These are phyloP conservation scores for Immersiella caudata DNA, from an alignment of 495 filamentous ascomycete genomes.

Conservation along the genomic window DNA sequence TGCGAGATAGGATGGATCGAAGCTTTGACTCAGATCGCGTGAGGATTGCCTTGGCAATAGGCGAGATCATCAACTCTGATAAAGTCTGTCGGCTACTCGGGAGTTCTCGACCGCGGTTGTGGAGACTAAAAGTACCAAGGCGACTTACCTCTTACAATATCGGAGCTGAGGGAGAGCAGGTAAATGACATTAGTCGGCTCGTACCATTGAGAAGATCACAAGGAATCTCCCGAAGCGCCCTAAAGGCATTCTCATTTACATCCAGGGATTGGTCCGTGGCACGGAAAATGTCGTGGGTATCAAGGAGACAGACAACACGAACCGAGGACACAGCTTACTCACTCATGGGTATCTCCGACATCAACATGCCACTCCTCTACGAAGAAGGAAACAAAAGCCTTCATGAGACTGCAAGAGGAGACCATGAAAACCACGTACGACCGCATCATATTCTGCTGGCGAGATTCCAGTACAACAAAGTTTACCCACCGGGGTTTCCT, in stretches of 20 bases:
- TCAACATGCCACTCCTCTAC: conserved; percentile 27
- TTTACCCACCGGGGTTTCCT: background rate
- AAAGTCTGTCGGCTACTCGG: too few species aligned
- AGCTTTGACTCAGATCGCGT: too few species aligned
- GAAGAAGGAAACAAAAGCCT: conserved; percentile 22
- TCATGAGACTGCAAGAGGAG: conserved; percentile 26
- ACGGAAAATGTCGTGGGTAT: conserved; percentile 22
- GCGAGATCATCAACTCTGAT: too few species aligned
- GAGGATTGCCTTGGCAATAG: too few species aligned
- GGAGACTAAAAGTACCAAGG: too few species aligned
- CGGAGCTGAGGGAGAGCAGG: too few species aligned
- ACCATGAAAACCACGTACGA: conserved; percentile 13
- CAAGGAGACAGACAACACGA: conserved; percentile 13
- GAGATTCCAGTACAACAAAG: background rate
- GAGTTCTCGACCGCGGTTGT: too few species aligned
- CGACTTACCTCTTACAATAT: too few species aligned
- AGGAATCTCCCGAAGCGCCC: background rate
- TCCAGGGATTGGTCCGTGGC: background rate
- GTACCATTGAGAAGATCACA: background rate
- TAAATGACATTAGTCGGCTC: too few species aligned
- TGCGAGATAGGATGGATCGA: too few species aligned
- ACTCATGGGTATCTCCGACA: conserved; percentile 24
- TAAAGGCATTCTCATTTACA: background rate
- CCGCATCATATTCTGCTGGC: background rate
- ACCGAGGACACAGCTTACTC: conserved; percentile 26